These are phyloP conservation scores for Chlamydomonas incerta DNA, from an alignment of 139 green algal genomes.

Conservation along the genomic window DNA sequence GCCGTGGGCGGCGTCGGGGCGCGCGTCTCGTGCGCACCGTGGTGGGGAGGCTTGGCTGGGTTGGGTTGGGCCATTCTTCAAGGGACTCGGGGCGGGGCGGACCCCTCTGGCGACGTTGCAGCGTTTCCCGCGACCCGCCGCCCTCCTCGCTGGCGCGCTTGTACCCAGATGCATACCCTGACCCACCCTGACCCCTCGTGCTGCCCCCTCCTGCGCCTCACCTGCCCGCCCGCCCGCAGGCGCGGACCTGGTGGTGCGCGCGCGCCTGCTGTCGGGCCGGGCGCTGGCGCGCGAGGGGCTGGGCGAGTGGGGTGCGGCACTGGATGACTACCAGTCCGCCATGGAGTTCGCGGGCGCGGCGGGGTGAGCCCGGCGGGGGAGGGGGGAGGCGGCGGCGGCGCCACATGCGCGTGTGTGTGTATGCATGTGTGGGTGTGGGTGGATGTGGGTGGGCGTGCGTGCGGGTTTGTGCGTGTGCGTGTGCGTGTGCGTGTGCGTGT, in stretches of 20 bases:
- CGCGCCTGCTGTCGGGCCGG: slow-evolving; percentile 72
- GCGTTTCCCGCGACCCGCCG: too few species aligned
- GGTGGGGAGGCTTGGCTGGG: too few species aligned
- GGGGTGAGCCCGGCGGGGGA: too few species aligned
- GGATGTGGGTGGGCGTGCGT: neutral
- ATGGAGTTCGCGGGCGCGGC: slow-evolving; percentile 54
- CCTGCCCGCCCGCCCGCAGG: neutral
- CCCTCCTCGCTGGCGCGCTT: too few species aligned
- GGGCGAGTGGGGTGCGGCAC: slow-evolving; percentile 70
- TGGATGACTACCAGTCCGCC: slow-evolving; percentile 73
- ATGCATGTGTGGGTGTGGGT: neutral
- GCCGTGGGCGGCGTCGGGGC: too few species aligned
- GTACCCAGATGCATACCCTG: too few species aligned
- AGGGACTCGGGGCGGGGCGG: too few species aligned
- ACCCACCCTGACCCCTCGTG: neutral
- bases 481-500: too few species aligned
- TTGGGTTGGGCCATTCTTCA: too few species aligned
- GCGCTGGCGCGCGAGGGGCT: slow-evolving; percentile 87
- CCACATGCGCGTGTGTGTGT: neutral
- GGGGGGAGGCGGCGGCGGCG: too few species aligned
- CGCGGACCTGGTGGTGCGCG: slow-evolving; percentile 36
- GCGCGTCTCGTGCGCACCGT: too few species aligned
- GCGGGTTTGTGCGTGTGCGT: neutral
- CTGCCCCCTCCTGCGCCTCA: neutral
- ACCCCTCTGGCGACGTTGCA: too few species aligned